Percentiles rank a stretch among this genome's conserved stretches.
Conservation (phyloP, 2,329 filamentous ascomycete species). For the Pseudogymnoascus sp. region DNA sequence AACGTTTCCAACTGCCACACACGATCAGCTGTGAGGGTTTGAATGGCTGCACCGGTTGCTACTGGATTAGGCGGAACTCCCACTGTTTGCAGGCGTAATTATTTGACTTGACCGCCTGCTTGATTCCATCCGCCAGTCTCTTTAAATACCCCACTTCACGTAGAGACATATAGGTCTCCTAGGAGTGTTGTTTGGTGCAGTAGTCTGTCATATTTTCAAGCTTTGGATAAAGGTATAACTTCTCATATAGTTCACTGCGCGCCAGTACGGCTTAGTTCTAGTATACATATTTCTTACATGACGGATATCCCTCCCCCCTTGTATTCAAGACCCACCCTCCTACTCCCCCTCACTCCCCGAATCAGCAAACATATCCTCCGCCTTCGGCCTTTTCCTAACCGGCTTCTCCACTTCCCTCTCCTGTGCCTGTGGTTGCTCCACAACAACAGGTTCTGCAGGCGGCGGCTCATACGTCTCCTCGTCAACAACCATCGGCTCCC, state of each 20-base stretch:
- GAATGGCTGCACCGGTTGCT: too few relatives aligned
- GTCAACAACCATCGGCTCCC: conserved; percentile 37
- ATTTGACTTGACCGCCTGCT: too few relatives aligned
- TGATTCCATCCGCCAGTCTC: background rate
- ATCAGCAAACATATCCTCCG: conserved; percentile 82
- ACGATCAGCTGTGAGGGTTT: too few relatives aligned
- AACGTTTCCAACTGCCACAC: too few relatives aligned
- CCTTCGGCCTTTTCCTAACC: conserved; percentile 57
- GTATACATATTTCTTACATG: background rate
- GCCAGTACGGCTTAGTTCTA: background rate
- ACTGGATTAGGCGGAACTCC: too few relatives aligned
- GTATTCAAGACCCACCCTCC: background rate
- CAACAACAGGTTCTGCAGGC: conserved; percentile 15
- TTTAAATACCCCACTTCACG: background rate
- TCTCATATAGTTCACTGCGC: background rate
- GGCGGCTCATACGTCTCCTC: conserved; percentile 32
- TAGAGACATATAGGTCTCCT: background rate
- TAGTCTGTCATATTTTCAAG: background rate
- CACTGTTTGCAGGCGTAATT: too few relatives aligned
- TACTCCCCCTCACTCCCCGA: conserved; percentile 43
- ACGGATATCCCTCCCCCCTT: background rate
- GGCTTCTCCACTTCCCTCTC: conserved; percentile 10
- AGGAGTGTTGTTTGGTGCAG: background rate
- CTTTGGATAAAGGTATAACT: background rate
- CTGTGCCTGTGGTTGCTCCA: background rate